Conservation (phyloP, 352 stramenopile genomes). For the Phytophthora sojae region DNA sequence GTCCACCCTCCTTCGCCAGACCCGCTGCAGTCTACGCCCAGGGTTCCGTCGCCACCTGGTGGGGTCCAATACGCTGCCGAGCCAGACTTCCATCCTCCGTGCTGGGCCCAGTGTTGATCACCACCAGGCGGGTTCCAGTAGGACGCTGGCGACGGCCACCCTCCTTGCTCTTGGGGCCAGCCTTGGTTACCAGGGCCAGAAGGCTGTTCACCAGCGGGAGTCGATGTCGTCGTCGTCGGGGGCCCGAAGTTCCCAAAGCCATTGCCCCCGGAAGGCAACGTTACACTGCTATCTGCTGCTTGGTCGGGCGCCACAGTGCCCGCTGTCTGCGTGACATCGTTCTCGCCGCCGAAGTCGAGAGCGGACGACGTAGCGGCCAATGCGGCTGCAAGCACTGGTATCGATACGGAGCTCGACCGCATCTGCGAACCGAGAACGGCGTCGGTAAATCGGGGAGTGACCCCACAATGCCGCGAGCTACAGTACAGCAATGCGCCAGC, state of each 20-base stretch:
- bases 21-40: no score
- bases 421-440: background rate
- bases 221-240: background rate
- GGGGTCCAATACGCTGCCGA: background rate
- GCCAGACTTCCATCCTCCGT: background rate
- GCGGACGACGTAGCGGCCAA: slow-evolving; percentile 17
- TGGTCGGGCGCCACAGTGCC: slow-evolving; percentile 20
- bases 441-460: slow-evolving; percentile 10
- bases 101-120: background rate
- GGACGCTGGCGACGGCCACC: background rate
- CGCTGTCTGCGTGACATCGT: slow-evolving; percentile 23
- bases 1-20: no score
- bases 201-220: background rate
- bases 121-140: background rate
- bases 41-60: background rate
- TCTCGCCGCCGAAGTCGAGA: slow-evolving; percentile 15
- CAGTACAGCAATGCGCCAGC: background rate
- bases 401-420: background rate
- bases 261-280: slow-evolving; percentile 4
- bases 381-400: slow-evolving; percentile 12
- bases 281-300: slow-evolving; percentile 4
- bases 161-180: background rate
- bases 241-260: slow-evolving; percentile 19
- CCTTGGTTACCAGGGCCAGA: background rate
- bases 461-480: background rate